Evolutionary conservation across 2,329 filamentous ascomycete species (phyloP).

Genomic region (Ophiostoma fasciatum): DNA sequence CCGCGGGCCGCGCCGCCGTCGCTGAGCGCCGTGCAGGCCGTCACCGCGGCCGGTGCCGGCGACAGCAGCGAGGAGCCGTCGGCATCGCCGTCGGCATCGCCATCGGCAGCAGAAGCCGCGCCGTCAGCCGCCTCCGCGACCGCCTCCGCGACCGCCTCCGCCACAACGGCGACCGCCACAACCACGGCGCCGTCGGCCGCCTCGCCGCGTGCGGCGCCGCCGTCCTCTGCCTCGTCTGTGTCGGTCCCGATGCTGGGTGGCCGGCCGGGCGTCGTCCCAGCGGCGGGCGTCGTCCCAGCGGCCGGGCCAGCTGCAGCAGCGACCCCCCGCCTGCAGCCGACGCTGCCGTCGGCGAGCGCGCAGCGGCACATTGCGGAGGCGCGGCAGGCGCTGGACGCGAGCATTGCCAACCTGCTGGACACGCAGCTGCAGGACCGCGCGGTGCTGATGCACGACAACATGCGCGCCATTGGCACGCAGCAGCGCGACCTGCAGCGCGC

Average conservation of each 20-base stretch:
- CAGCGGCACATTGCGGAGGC: conserved; percentile 39
- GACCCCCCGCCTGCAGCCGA: no score
- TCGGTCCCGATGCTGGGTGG: conserved; percentile 1
- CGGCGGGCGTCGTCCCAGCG: background rate
- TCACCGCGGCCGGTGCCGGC: background rate
- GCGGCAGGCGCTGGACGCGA: conserved; percentile 43
- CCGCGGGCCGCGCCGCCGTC: conserved; percentile 2
- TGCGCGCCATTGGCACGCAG: conserved; percentile 48
- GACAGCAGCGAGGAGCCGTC: no score
- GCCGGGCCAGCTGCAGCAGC: background rate
- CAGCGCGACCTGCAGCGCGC: conserved; percentile 49
- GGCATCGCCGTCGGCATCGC: background rate
- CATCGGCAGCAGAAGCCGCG: background rate
- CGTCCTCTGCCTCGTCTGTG: conserved; percentile 6
- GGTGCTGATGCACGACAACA: conserved; percentile 53
- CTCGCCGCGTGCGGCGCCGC: background rate
- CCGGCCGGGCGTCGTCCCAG: background rate
- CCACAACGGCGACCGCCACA: background rate
- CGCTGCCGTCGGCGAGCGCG: conserved; percentile 26
- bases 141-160: background rate
- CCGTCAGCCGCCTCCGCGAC: background rate
- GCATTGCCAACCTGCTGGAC: conserved; percentile 56
- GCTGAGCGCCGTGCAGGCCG: conserved; percentile 4
- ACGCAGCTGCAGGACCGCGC: conserved; percentile 53
- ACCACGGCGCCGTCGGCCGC: background rate